Evolutionary conservation across 2,329 filamentous ascomycete genomes (phyloP), one percentile per base, ranked within the genome.

Genomic region (Arthrobotrys pseudoclavata): DNA sequence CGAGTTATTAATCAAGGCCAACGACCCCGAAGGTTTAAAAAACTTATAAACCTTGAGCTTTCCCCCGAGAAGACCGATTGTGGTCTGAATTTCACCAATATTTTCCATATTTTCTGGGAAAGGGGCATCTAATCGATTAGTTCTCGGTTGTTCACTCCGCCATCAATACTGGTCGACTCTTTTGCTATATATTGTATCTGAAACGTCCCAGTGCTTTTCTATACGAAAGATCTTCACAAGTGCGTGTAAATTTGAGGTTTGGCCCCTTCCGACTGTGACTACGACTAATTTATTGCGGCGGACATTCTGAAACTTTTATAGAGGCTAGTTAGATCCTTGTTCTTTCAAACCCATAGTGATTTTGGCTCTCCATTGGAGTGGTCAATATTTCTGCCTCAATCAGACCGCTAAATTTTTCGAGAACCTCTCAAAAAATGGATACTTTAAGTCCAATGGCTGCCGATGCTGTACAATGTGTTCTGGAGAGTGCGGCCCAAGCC

Each of bases 1-100:
- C 29, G 13, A 26, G 47, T 60, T 64, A 55, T 57, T 66, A 71
- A 66, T 53, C 26, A 31, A 42, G 40, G 26, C 48, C 45, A 34
- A 24, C 31, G 42, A 47, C 50, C 60, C 22, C 47, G 22, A 31
- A 52, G 2, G 4, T 47, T 47, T 47, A 3, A 4, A 3, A 13
- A 12, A n/a, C 9, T 9, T n/a, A 45, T 45, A 50, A 50, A 50
- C 1, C 20, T 9, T 24, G 10, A 10, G 10, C 4, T 20, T 47
- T 24, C 15, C 10, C n/a, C 34, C n/a, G 20, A 60, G 55, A 24
- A n/a, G 55, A 42, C 42, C 20, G 22, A n/a, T 34, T n/a, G 55
- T 15, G 5, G 3, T n/a, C 1, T 15, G 15, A 50, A n/a, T 60
- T 26, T 10, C 9, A 2, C 4, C 29, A 13, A 57, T 57, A 57